Conservation (phyloP, 306 rosid species). For the Canavalia ensiformis region DNA sequence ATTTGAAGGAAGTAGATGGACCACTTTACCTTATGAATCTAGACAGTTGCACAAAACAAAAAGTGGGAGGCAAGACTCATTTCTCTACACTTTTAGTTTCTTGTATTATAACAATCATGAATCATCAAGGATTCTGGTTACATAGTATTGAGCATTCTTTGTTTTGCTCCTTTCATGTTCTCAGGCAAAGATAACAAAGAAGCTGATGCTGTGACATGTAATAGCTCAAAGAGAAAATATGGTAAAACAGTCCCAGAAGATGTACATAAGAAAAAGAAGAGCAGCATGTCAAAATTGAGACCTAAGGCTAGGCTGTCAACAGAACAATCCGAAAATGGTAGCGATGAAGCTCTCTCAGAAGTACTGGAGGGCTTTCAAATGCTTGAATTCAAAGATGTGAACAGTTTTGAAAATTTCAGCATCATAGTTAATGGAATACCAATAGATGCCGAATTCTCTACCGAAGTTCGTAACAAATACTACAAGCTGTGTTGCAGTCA, state of each 20-base stretch:
- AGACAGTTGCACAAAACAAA: slow-evolving; percentile 59
- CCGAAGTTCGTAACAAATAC: slow-evolving; percentile 67
- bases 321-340: slow-evolving; percentile 60
- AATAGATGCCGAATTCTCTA: slow-evolving; percentile 68
- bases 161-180: slow-evolving; percentile 42
- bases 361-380: slow-evolving; percentile 57
- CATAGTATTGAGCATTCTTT: slow-evolving; percentile 14
- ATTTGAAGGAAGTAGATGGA: slow-evolving; percentile 69
- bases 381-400: slow-evolving; percentile 63
- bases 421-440: slow-evolving; percentile 64
- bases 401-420: slow-evolving; percentile 61
- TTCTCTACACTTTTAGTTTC: slow-evolving; percentile 30
- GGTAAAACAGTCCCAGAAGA: slow-evolving; percentile 50
- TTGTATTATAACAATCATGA: slow-evolving; percentile 13
- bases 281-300: slow-evolving; percentile 35
- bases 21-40: slow-evolving; percentile 57
- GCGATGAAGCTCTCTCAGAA: slow-evolving; percentile 76
- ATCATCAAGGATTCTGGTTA: slow-evolving; percentile 7
- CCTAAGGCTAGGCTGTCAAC: slow-evolving; percentile 42
- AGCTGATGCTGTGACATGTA: slow-evolving; percentile 36
- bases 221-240: slow-evolving; percentile 56
- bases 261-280: slow-evolving; percentile 63
- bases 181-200: slow-evolving; percentile 58
- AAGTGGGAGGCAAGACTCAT: slow-evolving; percentile 64
- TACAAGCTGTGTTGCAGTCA: slow-evolving; percentile 79